Percentiles rank a stretch among this genome's conserved stretches.
phyloP scores from a whole-genome alignment of 371 early-diverging fungal genomes.

The Mortierella sp. region DNA sequence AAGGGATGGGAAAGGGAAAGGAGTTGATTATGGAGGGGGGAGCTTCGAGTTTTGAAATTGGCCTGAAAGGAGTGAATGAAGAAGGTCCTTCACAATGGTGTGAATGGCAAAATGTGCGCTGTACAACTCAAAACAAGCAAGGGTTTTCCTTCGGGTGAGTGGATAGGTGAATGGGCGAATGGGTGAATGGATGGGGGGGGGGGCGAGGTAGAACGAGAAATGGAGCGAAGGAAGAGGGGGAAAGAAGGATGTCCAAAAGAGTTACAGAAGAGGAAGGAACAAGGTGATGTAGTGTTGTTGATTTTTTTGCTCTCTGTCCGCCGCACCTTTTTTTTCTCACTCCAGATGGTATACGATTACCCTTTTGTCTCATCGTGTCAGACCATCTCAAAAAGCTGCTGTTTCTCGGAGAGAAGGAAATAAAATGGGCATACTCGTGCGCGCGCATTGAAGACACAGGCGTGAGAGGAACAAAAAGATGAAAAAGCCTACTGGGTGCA shows the following conservation, averaged over 20 bases:
- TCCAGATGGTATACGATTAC: not conserved
- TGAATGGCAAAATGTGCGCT: not conserved
- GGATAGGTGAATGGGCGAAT: not conserved
- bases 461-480: not conserved
- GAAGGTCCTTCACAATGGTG: not conserved
- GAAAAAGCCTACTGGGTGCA: constrained; percentile 1
- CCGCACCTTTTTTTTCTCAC: not conserved
- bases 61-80: not conserved
- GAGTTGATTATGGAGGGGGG: not conserved
- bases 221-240: not conserved
- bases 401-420: not conserved
- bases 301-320: not conserved
- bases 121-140: not conserved
- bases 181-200: not conserved
- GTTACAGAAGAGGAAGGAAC: not conserved
- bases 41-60: not conserved
- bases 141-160: not conserved
- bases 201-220: not conserved
- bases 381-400: not conserved
- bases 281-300: not conserved
- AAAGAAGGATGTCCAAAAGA: not conserved
- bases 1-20: not conserved
- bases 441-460: too few species aligned
- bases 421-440: not conserved
- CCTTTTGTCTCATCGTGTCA: constrained; percentile 1